Base-by-base conservation (phyloP, 2,329 filamentous ascomycete genomes). In the Emergomyces pasteurianus region DNA sequence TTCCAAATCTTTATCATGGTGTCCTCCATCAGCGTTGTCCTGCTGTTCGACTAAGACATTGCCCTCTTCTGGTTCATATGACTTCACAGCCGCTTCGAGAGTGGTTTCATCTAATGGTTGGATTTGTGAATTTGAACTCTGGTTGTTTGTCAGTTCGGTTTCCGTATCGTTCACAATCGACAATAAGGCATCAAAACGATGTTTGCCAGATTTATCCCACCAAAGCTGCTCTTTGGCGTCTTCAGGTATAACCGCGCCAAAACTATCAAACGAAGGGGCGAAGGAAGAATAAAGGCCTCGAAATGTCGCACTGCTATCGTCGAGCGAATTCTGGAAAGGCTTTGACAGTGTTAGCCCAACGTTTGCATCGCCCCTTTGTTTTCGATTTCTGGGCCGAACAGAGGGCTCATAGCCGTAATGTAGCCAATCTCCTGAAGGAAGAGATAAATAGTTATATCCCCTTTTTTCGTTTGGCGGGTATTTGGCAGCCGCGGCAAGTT, bases 211-310 rank as follows among this genome's bases (percentile, higher is more conserved):
- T 63, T 74, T 73, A 34, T 69, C 71, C 77, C 77, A 80, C 77
- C 77, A 80, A n/a, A 75, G 66, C 59, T 75, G 65, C 56, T 75
- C 70, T 58, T 77, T 77, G 4, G 72, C 69, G 62, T 75, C 70
- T n/a, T 69, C 67, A 43, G 76, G 71, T n/a, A 79, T 63, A 50
- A 79, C 66, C 16, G 77, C 71, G 1, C 70, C 72, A 8, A 75
- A 73, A 63, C 77, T 79, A 63, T 80, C 78, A 60, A 73, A 75
- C 28, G 72, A 72, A 9, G 78, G 78, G 3, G 77, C 78, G 70
- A 80, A 80, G 12, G 77, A 79, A 3, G 78, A 79, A 63, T 78
- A 80, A 23, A 75, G 74, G 38, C 76, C 73, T 54, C 74, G 74
- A 56, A 78, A 72, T 38, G 75, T 62, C 56, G 72, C 69, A 3